Percentiles rank a stretch among this genome's conserved stretches.
Evolutionary conservation across 257 asterid genomes (phyloP).

Genomic region (Henckelia pumila): DNA sequence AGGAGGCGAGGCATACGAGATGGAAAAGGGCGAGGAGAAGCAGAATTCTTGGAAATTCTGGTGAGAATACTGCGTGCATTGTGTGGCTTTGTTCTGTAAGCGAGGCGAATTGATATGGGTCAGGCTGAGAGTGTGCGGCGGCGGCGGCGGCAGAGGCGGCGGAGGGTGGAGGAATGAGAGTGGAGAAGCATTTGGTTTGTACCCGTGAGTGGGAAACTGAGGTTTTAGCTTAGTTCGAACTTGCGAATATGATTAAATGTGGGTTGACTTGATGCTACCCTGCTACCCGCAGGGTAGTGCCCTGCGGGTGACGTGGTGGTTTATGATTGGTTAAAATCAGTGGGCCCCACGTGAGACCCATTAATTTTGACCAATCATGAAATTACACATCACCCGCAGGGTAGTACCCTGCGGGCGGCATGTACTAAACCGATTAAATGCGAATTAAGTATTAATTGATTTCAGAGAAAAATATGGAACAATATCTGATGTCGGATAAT

Average conservation of each 20-base stretch:
- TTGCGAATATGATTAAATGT: neutral
- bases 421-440: too few relatives aligned
- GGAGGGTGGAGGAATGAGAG: slow-evolving; percentile 1
- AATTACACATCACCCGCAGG: too few relatives aligned
- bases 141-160: neutral
- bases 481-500: too few relatives aligned
- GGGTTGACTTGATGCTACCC: too few relatives aligned
- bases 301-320: too few relatives aligned
- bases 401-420: too few relatives aligned
- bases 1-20: slow-evolving; percentile 26
- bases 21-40: slow-evolving; percentile 28
- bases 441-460: too few relatives aligned
- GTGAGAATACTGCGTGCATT: neutral
- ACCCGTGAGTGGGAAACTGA: neutral
- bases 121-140: slow-evolving; percentile 2
- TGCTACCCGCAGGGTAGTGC: too few relatives aligned
- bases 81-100: neutral
- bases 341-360: too few relatives aligned
- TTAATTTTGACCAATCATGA: too few relatives aligned
- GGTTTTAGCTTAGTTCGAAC: neutral
- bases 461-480: too few relatives aligned
- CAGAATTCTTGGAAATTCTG: slow-evolving; percentile 18
- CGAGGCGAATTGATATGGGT: neutral
- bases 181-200: slow-evolving; percentile 22
- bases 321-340: too few relatives aligned